Conservation (phyloP, 140 eudicot species). For the Ambrosia hybrid region DNA sequence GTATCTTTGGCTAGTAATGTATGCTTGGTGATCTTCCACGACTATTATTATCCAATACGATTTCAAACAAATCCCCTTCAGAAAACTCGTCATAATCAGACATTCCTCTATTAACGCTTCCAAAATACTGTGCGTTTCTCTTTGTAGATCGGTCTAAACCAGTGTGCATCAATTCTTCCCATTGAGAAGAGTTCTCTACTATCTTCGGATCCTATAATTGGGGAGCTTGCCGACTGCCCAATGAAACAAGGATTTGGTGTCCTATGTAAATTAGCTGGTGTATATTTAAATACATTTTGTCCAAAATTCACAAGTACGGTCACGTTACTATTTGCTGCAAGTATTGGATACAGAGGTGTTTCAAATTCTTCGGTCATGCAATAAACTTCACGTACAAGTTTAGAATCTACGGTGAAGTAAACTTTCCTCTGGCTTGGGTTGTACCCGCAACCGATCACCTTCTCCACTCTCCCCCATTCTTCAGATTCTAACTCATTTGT, state of each 20-base stretch:
- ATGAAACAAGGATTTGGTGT: conserved; percentile 47
- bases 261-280: conserved; percentile 42
- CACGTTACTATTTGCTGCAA: conserved; percentile 57
- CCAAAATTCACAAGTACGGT: conserved; percentile 39
- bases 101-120: conserved; percentile 46
- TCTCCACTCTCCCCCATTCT: conserved; percentile 66
- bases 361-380: conserved; percentile 84
- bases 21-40: conserved; percentile 63
- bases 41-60: conserved; percentile 65
- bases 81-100: conserved; percentile 66
- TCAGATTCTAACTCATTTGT: conserved; percentile 37
- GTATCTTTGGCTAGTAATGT: conserved; percentile 25
- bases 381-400: conserved; percentile 63
- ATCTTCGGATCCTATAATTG: conserved; percentile 62
- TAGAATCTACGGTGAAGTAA: conserved; percentile 78
- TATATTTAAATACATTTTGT: conserved; percentile 35
- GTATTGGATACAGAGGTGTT: conserved; percentile 72
- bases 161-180: conserved; percentile 83
- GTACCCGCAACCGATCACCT: conserved; percentile 91
- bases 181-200: conserved; percentile 93
- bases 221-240: conserved; percentile 33
- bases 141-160: conserved; percentile 62
- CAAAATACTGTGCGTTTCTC: conserved; percentile 39
- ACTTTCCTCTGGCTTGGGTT: conserved; percentile 75
- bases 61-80: conserved; percentile 89